Conservation (phyloP, 129 eudicot species). For the Helianthus tuberosus region DNA sequence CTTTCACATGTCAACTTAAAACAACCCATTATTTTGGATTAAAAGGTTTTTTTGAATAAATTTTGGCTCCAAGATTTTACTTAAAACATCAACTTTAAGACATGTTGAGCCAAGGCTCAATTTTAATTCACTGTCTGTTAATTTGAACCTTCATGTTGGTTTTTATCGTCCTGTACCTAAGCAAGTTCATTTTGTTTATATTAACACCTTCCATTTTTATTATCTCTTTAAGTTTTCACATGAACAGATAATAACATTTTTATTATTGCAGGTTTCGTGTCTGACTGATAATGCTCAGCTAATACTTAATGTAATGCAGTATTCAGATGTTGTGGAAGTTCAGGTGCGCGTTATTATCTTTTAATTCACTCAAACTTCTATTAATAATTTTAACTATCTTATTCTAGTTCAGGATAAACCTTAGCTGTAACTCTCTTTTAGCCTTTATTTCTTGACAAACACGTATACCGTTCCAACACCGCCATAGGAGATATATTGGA, state of each 20-base stretch:
- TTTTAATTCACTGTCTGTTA: background rate
- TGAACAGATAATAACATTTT: background rate
- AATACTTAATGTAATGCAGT: constrained; percentile 47
- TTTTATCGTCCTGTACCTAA: background rate
- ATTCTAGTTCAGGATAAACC: background rate
- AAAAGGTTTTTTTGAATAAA: background rate
- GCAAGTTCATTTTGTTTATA: background rate
- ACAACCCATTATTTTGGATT: background rate
- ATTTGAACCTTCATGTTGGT: constrained; percentile 1
- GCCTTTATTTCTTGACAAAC: background rate
- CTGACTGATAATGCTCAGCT: constrained; percentile 54
- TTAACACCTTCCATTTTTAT: background rate
- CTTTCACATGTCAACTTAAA: too few species aligned
- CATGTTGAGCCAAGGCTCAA: background rate
- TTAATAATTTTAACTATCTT: background rate
- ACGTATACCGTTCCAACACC: background rate
- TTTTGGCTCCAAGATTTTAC: background rate
- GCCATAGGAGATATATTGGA: background rate
- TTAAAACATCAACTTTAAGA: background rate
- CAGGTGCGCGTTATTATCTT: constrained; percentile 41
- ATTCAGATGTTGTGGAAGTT: constrained; percentile 59
- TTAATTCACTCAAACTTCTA: constrained; percentile 8
- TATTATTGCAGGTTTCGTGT: constrained; percentile 45
- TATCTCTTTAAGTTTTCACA: background rate
- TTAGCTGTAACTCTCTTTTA: background rate